Evolutionary conservation across 2,329 filamentous ascomycete species (phyloP).

Genomic region (Neonectria neomacrospora): DNA sequence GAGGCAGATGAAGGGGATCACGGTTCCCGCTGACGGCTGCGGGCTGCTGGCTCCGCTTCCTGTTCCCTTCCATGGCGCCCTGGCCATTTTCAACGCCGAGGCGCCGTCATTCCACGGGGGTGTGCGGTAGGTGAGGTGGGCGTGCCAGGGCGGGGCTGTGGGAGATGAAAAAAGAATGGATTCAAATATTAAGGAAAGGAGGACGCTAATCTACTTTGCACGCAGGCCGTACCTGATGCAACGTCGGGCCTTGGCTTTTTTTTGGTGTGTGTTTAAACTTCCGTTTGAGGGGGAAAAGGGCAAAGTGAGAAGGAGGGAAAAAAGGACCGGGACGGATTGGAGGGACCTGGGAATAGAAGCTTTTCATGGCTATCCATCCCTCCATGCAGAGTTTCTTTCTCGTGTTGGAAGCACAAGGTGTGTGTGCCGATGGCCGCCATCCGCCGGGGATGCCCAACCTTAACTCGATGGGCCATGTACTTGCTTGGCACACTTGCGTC

Average conservation of each 20-base stretch:
- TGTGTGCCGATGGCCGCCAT: not conserved
- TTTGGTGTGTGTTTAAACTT: too few relatives aligned
- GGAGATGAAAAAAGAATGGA: constrained; percentile 6
- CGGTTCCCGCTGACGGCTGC: not conserved
- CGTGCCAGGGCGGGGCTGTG: not conserved
- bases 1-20: not conserved
- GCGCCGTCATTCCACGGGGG: constrained; percentile 1
- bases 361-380: not conserved
- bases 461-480: not conserved
- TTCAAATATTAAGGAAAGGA: not conserved
- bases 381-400: constrained; percentile 1
- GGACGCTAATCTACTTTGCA: not conserved
- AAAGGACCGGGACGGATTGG: not conserved
- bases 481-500: not conserved
- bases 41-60: not conserved
- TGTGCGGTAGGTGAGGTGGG: too few relatives aligned
- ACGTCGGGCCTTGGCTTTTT: not conserved
- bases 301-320: not conserved
- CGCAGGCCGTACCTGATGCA: not conserved
- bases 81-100: not conserved
- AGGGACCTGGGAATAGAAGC: constrained; percentile 5
- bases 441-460: constrained; percentile 1
- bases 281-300: too few relatives aligned
- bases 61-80: not conserved
- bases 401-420: not conserved